Percentiles rank a stretch among this genome's conserved stretches.
Conservation (phyloP, 805 yeast genomes). For the Ogataea sp. region DNA sequence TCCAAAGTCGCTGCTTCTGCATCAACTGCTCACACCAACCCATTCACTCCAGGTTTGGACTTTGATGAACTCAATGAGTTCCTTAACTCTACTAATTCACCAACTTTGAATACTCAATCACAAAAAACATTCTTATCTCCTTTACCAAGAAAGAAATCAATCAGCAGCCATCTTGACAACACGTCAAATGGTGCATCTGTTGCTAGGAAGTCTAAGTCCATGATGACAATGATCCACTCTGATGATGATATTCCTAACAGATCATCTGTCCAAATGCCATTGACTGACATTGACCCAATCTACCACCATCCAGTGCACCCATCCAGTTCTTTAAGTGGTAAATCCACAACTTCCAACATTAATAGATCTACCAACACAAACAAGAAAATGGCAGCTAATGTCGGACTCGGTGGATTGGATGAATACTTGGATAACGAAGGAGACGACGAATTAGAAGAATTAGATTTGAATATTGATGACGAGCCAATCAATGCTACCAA, state of each 20-base stretch:
- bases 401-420: too few species aligned
- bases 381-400: too few species aligned
- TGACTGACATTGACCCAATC: constrained; percentile 21
- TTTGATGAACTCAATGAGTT: not conserved
- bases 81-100: too few species aligned
- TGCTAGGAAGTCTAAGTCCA: too few species aligned
- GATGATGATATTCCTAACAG: constrained; percentile 4
- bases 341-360: not conserved
- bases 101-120: not conserved
- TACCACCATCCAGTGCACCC: too few species aligned
- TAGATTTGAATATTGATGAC: constrained; percentile 29
- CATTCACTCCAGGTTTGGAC: too few species aligned
- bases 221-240: not conserved
- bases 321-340: not conserved
- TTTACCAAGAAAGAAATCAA: not conserved
- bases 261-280: constrained; percentile 11
- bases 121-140: not conserved
- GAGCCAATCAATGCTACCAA: constrained; percentile 38
- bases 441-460: constrained; percentile 23
- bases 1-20: not conserved
- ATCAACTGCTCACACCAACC: not conserved
- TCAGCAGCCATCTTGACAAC: too few species aligned
- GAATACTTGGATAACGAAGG: constrained; percentile 7
- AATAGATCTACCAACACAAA: not conserved
- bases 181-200: too few species aligned